Conservation (phyloP, 805 yeast genomes). For the Nakazawaea ambrosiae region DNA sequence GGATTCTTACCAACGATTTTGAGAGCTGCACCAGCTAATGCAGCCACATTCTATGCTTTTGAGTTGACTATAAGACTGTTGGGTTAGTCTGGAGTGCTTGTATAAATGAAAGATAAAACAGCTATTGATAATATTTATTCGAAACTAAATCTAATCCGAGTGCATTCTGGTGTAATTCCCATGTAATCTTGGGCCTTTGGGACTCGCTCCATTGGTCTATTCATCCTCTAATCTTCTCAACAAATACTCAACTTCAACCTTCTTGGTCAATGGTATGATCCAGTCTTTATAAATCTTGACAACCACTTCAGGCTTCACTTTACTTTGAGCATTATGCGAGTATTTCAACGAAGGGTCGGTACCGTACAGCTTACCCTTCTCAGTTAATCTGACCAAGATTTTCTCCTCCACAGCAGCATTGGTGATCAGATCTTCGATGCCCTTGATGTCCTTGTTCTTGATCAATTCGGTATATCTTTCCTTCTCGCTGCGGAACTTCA, state of each 20-base stretch:
- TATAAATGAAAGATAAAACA: too few relatives aligned
- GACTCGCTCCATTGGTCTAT: too few relatives aligned
- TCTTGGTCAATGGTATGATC: constrained; percentile 90
- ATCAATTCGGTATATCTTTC: constrained; percentile 62
- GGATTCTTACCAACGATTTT: constrained; percentile 90
- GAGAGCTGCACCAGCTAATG: constrained; percentile 98
- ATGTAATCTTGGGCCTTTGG: too few relatives aligned
- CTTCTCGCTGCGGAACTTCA: constrained; percentile 70
- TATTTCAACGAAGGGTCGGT: constrained; percentile 76
- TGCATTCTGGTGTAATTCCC: too few relatives aligned
- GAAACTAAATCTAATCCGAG: too few relatives aligned
- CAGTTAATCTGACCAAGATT: constrained; percentile 69
- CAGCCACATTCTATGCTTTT: constrained; percentile 91
- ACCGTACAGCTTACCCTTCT: constrained; percentile 83
- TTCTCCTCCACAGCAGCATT: constrained; percentile 81
- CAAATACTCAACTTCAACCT: constrained; percentile 90
- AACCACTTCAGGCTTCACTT: constrained; percentile 75
- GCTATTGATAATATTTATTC: too few relatives aligned
- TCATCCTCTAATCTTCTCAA: constrained; percentile 76
- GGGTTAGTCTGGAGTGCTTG: constrained; percentile 18
- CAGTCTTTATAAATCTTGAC: constrained; percentile 80
- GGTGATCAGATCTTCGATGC: constrained; percentile 77
- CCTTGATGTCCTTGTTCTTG: constrained; percentile 53
- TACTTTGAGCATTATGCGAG: constrained; percentile 60
- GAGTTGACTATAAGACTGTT: constrained; percentile 77